phyloP scores from a whole-genome alignment of 352 stramenopile genomes.

The Phytophthora crassamura region DNA sequence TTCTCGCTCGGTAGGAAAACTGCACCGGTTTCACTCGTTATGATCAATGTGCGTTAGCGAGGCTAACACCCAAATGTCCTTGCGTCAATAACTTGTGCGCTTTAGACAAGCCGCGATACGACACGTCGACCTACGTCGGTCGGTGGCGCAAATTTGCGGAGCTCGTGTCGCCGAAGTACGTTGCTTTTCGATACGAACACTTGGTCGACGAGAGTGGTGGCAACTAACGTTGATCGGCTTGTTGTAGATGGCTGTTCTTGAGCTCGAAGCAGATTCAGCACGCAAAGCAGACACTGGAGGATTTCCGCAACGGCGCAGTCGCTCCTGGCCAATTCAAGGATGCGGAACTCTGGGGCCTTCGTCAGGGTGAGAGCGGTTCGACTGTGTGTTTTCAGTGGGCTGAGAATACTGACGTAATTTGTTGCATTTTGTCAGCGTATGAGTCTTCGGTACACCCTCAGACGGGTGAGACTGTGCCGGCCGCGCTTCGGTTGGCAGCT shows the following conservation, averaged over 20 bases:
- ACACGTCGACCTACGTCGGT: slow-evolving; percentile 88
- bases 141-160: slow-evolving; percentile 87
- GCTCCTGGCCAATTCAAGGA: slow-evolving; percentile 53
- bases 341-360: slow-evolving; percentile 80
- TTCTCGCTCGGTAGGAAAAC: slow-evolving; percentile 41
- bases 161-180: slow-evolving; percentile 77
- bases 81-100: background rate
- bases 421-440: slow-evolving; percentile 45
- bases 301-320: slow-evolving; percentile 63
- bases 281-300: slow-evolving; percentile 57
- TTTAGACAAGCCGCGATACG: slow-evolving; percentile 75
- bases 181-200: background rate
- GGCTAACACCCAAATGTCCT: background rate
- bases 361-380: slow-evolving; percentile 44
- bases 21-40: background rate
- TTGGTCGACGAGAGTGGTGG: background rate
- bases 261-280: slow-evolving; percentile 71
- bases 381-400: background rate
- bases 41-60: background rate
- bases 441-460: slow-evolving; percentile 86
- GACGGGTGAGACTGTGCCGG: slow-evolving; percentile 77
- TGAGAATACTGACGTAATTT: slow-evolving; percentile 12
- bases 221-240: slow-evolving; percentile 14
- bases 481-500: slow-evolving; percentile 75
- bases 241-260: slow-evolving; percentile 68